Conservation (phyloP, 306 rosid species). For the Vigna hirtella region DNA sequence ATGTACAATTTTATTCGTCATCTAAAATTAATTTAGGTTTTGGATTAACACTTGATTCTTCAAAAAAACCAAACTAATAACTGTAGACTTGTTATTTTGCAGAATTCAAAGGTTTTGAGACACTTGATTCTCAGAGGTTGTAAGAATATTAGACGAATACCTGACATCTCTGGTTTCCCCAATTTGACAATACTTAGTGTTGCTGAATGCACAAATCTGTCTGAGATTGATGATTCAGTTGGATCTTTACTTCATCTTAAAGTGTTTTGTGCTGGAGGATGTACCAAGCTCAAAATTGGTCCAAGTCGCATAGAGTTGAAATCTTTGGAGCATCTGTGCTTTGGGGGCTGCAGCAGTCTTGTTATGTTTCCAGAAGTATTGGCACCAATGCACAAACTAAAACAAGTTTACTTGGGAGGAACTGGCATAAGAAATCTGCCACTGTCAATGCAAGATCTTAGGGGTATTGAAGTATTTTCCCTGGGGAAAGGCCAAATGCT, state of each 20-base stretch:
- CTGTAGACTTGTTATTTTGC: not conserved
- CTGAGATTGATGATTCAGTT: conserved; percentile 18
- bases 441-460: not conserved
- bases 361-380: conserved; percentile 18
- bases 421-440: not conserved
- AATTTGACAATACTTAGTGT: not conserved
- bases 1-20: too few relatives aligned
- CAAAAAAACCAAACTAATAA: too few relatives aligned
- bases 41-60: not conserved
- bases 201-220: not conserved
- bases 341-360: not conserved
- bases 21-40: too few relatives aligned
- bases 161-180: conserved; percentile 4
- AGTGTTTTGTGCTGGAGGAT: conserved; percentile 9
- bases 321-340: too few relatives aligned
- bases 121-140: not conserved
- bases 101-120: not conserved
- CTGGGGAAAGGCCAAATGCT: too few relatives aligned
- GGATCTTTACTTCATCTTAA: conserved; percentile 7
- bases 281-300: not conserved
- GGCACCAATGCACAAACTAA: conserved; percentile 12
- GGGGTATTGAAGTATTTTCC: too few relatives aligned
- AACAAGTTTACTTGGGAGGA: conserved; percentile 6
- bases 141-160: not conserved
- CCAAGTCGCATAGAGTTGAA: too few relatives aligned